A percentile compares a stretch with the other conserved stretches of the same genome.
These are phyloP conservation scores for Metschnikowia dekortorum DNA, from an alignment of 805 yeast species.

Conservation along the genomic window DNA sequence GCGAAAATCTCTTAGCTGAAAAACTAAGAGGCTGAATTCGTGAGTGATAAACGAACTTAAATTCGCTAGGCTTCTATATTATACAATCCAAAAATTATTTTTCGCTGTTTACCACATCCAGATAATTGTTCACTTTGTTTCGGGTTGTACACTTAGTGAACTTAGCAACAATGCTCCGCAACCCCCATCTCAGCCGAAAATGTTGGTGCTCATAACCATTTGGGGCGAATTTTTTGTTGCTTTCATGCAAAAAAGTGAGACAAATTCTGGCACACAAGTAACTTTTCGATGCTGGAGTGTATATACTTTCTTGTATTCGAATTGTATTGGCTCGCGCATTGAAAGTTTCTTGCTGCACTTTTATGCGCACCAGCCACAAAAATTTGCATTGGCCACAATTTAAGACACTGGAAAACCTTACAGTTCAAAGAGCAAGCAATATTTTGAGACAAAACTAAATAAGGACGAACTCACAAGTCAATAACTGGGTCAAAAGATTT, in stretches of 20 bases:
- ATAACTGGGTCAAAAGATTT: neutral
- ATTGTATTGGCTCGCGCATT: neutral
- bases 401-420: neutral
- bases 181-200: neutral
- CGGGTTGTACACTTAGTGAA: neutral
- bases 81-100: neutral
- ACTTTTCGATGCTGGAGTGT: neutral
- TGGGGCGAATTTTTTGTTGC: conserved; percentile 4
- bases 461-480: neutral
- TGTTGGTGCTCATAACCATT: neutral
- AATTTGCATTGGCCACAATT: conserved; percentile 6
- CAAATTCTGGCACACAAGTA: neutral
- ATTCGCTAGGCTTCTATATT: too few species aligned
- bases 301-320: neutral
- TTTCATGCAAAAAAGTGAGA: conserved; percentile 2
- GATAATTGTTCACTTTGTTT: neutral
- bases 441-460: neutral
- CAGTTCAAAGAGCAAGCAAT: neutral
- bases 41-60: neutral
- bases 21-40: neutral
- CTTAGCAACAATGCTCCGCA: conserved; percentile 1
- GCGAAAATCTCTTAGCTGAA: neutral
- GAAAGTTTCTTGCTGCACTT: neutral
- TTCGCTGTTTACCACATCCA: neutral
- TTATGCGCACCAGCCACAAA: conserved; percentile 3